Conservation (phyloP, 176 grass and related monocot species). For the Oryza longistaminata region DNA sequence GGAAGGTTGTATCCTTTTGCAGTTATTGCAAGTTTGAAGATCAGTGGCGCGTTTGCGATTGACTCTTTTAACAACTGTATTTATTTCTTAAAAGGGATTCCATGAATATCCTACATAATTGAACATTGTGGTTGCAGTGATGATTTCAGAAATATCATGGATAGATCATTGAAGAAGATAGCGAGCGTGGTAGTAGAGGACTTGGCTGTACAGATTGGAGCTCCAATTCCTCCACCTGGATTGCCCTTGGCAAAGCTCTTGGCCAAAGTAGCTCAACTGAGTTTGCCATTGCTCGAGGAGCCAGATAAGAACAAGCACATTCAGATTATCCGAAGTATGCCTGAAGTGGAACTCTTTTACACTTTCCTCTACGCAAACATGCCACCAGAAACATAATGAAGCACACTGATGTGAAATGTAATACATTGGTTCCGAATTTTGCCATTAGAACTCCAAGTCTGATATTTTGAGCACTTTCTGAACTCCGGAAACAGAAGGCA, state of each 20-base stretch:
- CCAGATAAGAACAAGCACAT: constrained; percentile 83
- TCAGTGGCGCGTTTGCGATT: not conserved
- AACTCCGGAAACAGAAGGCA: constrained; percentile 1
- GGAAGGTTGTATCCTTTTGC: not conserved
- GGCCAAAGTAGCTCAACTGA: constrained; percentile 70
- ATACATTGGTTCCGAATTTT: constrained; percentile 26
- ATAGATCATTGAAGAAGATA: constrained; percentile 72
- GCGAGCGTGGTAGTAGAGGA: constrained; percentile 55
- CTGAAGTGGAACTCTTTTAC: constrained; percentile 88
- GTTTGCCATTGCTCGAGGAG: constrained; percentile 72
- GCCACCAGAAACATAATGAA: constrained; percentile 41
- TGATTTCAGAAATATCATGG: constrained; percentile 87
- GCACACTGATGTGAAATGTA: not conserved
- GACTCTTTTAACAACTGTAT: not conserved
- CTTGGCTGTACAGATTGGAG: constrained; percentile 41
- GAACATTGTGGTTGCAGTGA: constrained; percentile 48
- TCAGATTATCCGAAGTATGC: constrained; percentile 65
- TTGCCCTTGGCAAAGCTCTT: constrained; percentile 78
- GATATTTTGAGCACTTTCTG: not conserved
- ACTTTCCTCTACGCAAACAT: constrained; percentile 89
- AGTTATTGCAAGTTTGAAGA: not conserved
- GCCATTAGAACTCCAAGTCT: not conserved
- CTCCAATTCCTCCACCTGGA: constrained; percentile 48
- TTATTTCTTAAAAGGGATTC: not conserved
- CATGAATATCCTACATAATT: constrained; percentile 1